Evolutionary conservation across 1,284 basidiomycete species (phyloP).

Genomic region (Tilletia caries): DNA sequence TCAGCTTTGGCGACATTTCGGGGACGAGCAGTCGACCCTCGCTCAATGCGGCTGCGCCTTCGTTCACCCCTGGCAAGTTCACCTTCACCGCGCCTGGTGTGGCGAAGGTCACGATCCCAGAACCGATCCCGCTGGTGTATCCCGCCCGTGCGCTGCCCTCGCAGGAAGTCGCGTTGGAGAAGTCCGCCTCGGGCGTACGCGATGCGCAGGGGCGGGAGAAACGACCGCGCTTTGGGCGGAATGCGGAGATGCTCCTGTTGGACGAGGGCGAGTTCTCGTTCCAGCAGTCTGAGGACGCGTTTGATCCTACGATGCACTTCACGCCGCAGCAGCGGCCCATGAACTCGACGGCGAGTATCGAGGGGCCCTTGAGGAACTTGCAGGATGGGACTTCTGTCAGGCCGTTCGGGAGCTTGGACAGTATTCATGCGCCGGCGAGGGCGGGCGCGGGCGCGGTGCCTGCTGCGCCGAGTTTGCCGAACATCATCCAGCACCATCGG

Average conservation of each 20-base stretch:
- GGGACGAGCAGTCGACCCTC: constrained; percentile 6
- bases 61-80: constrained; percentile 39
- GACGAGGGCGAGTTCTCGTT: constrained; percentile 3
- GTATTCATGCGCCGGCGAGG: constrained; percentile 21
- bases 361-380: constrained; percentile 31
- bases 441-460: background rate
- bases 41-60: constrained; percentile 39
- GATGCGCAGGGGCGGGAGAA: constrained; percentile 39
- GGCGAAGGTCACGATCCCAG: constrained; percentile 10
- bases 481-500: background rate
- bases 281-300: constrained; percentile 23
- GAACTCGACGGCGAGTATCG: constrained; percentile 38
- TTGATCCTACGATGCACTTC: constrained; percentile 14
- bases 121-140: background rate
- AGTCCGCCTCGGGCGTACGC: background rate
- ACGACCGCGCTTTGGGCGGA: constrained; percentile 28
- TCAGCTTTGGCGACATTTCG: constrained; percentile 26
- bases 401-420: constrained; percentile 18
- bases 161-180: background rate
- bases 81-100: constrained; percentile 36
- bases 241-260: constrained; percentile 16
- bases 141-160: background rate
- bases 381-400: background rate
- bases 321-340: constrained; percentile 32
- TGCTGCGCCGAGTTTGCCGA: too few species aligned